These are phyloP conservation scores for Tagetes patula DNA, from an alignment of 129 eudicot genomes.

Conservation along the genomic window DNA sequence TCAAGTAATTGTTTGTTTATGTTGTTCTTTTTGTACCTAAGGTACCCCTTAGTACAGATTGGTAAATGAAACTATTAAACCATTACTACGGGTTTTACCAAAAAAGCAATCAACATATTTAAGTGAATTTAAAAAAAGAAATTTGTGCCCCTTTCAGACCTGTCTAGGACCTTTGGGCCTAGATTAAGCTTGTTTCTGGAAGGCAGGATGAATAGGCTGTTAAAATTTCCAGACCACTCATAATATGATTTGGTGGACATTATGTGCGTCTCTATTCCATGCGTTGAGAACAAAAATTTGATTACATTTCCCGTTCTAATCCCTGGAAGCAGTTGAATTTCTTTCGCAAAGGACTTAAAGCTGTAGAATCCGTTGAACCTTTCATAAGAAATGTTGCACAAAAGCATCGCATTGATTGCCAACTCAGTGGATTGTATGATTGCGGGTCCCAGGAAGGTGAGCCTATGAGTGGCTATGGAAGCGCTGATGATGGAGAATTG, in stretches of 20 bases:
- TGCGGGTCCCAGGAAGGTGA: slow-evolving; percentile 52
- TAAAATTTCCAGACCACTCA: neutral
- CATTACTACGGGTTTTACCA: neutral
- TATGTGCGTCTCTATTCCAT: slow-evolving; percentile 11
- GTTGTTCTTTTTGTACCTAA: neutral
- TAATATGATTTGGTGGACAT: neutral
- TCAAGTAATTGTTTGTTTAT: neutral
- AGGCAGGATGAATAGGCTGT: neutral
- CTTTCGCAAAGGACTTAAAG: slow-evolving; percentile 75
- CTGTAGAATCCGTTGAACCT: slow-evolving; percentile 84
- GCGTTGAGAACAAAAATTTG: slow-evolving; percentile 1
- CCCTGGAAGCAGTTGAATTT: slow-evolving; percentile 67
- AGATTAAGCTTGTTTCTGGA: neutral
- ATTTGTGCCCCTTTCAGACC: neutral
- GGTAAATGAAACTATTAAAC: neutral
- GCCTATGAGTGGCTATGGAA: slow-evolving; percentile 49
- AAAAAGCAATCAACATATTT: neutral
- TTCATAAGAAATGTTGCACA: slow-evolving; percentile 57
- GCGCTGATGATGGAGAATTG: slow-evolving; percentile 60
- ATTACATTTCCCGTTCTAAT: slow-evolving; percentile 18
- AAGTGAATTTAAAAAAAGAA: neutral
- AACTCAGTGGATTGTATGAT: slow-evolving; percentile 50
- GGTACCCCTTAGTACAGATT: neutral
- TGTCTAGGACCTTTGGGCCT: slow-evolving; percentile 5
- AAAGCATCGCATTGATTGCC: slow-evolving; percentile 78